These are phyloP conservation scores for Aspergillus fumigatiaffinis DNA, from an alignment of 2,329 filamentous ascomycete genomes.

Conservation along the genomic window DNA sequence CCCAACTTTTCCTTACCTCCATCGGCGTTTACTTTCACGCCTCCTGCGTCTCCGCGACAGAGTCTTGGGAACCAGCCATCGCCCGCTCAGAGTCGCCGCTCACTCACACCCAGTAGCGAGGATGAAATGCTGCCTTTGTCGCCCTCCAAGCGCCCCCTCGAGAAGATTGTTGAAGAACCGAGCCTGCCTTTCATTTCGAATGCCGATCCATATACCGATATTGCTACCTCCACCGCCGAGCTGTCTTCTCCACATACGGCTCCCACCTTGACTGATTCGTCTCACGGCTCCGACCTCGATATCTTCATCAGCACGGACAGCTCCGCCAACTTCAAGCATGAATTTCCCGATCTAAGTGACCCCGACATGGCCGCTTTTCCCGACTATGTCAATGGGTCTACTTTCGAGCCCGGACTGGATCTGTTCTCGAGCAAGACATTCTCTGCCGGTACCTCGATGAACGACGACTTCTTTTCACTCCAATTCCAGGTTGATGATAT, in stretches of 20 bases:
- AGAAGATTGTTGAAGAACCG: slow-evolving; percentile 29
- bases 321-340: slow-evolving; percentile 25
- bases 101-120: slow-evolving; percentile 37
- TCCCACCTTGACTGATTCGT: slow-evolving; percentile 32
- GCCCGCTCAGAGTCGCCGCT: slow-evolving; percentile 30
- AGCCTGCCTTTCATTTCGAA: slow-evolving; percentile 25
- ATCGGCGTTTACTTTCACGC: slow-evolving; percentile 45
- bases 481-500: slow-evolving; percentile 34
- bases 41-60: slow-evolving; percentile 44
- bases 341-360: slow-evolving; percentile 28
- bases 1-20: slow-evolving; percentile 35
- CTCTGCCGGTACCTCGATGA: slow-evolving; percentile 19
- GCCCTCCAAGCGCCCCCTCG: slow-evolving; percentile 26
- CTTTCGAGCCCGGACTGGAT: slow-evolving; percentile 32
- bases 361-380: slow-evolving; percentile 31
- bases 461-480: slow-evolving; percentile 35
- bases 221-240: slow-evolving; percentile 24
- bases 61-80: slow-evolving; percentile 38
- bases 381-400: slow-evolving; percentile 30
- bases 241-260: slow-evolving; percentile 36
- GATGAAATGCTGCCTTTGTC: slow-evolving; percentile 35
- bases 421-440: slow-evolving; percentile 32
- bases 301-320: slow-evolving; percentile 38
- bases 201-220: slow-evolving; percentile 27
- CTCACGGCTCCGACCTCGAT: slow-evolving; percentile 36